Evolutionary conservation across 2,329 filamentous ascomycete species (phyloP), one percentile per base, ranked within the genome.

Genomic region (Blastomyces gilchristii): DNA sequence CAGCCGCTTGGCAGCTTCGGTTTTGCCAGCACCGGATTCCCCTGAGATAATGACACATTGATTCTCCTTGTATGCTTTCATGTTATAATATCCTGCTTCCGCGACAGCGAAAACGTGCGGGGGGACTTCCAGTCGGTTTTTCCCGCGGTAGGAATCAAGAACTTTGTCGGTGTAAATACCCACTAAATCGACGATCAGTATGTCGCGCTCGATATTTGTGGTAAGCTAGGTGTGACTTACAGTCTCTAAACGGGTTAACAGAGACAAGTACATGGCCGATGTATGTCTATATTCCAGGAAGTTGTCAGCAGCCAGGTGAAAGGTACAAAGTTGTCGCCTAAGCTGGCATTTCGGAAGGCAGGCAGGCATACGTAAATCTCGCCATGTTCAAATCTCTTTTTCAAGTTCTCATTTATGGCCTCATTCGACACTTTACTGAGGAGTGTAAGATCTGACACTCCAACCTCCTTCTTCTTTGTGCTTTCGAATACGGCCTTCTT

Each of bases 11-110:
- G 94, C 94, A 5, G 94, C 94, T 78, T 99, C 94, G 16, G 94
- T 99, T 82, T 99, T 99, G 75, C 94, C 94, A 43, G 94, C 94
- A 74, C 94, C 94, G 2, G 94, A 97, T 79, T 99, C 94, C 74
- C 94, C 94, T 4, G 94, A 97, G 70, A 99, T 99, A 77, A 99
- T 99, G 69, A 99, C 93, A 79, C 94, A 97, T 77, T 99, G 94
- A 79, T 97, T 97, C 70, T 97, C 94, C 72, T 91, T 91, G 82
- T 99, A 99, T 57, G 92, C 93, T 77, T 97, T 97, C 94, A 99
- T 97, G 81, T 99, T 97, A 81, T 97, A 97, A 81, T 99, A 99
- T 62, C 92, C 78, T 8, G 93, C 89, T 78, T 99, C 94, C 73
- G 94, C 94, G 72, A 99, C 94, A 65, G 91, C 93, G 75, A 97